phyloP scores from a whole-genome alignment of 129 eudicot genomes.

The Cynara cardunculus region DNA sequence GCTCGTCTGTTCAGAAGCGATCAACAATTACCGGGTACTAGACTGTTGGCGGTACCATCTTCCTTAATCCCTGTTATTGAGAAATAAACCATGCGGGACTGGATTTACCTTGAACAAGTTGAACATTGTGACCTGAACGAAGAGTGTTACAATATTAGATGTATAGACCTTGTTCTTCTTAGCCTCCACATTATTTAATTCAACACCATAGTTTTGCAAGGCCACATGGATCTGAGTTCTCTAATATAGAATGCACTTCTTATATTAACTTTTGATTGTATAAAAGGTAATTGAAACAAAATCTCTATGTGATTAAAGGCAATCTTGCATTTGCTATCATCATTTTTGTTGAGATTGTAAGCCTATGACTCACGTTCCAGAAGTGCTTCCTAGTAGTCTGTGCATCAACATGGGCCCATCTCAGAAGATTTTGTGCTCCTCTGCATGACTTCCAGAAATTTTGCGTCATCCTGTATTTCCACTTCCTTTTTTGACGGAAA shows the following conservation, averaged over 20 bases:
- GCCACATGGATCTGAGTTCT: neutral
- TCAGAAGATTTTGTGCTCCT: neutral
- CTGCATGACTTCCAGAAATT: neutral
- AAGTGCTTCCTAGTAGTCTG: neutral
- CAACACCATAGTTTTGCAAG: neutral
- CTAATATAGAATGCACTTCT: neutral
- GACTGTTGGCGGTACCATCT: neutral
- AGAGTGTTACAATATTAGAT: neutral
- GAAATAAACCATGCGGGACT: neutral
- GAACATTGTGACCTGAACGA: neutral
- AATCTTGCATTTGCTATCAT: conserved; percentile 1
- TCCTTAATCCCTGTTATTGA: neutral
- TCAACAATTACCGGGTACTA: neutral
- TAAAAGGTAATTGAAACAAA: neutral
- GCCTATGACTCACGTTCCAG: neutral
- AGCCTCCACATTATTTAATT: neutral
- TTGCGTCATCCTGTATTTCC: neutral
- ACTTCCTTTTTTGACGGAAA: neutral
- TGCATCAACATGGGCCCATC: neutral
- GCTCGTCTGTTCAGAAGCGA: neutral
- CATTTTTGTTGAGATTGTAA: neutral
- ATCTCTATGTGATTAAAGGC: neutral
- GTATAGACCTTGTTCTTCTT: neutral
- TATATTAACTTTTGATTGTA: neutral
- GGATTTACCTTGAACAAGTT: neutral